A percentile compares a stretch with the other conserved stretches of the same genome.
phyloP scores from a whole-genome alignment of 148 eudicot species.

The Limonium bicolor region DNA sequence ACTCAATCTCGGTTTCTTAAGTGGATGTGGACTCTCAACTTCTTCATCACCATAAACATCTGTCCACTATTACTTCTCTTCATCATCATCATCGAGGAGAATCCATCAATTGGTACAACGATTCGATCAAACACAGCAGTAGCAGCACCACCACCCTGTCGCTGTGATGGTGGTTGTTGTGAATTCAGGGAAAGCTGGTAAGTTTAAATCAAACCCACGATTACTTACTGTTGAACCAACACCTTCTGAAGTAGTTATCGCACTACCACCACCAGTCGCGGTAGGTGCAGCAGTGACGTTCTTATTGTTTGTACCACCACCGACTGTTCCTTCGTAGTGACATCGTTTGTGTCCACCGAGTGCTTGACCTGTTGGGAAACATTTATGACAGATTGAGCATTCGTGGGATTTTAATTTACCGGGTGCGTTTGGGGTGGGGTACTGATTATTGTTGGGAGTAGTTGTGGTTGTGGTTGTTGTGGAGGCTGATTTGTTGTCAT shows the following conservation, averaged over 20 bases:
- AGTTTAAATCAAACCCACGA: slow-evolving; percentile 62
- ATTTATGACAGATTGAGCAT: slow-evolving; percentile 33
- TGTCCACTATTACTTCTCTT: slow-evolving; percentile 4
- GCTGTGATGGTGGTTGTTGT: too few species aligned
- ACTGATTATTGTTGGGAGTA: too few species aligned
- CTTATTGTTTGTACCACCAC: slow-evolving; percentile 12
- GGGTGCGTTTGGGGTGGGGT: neutral
- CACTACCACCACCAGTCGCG: slow-evolving; percentile 11
- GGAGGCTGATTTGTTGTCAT: slow-evolving; percentile 15
- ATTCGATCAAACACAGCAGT: too few species aligned
- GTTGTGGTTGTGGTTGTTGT: slow-evolving; percentile 4
- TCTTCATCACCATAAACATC: slow-evolving; percentile 47
- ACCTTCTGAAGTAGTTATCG: slow-evolving; percentile 47
- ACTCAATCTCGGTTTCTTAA: slow-evolving; percentile 41
- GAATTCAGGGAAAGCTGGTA: slow-evolving; percentile 27
- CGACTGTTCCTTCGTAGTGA: slow-evolving; percentile 32
- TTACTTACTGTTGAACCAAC: slow-evolving; percentile 57
- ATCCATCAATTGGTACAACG: slow-evolving; percentile 35
- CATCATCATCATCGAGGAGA: slow-evolving; percentile 20
- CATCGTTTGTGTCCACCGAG: slow-evolving; percentile 33
- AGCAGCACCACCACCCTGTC: too few species aligned
- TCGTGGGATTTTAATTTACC: slow-evolving; percentile 55
- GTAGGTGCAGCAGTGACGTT: neutral
- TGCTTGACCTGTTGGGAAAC: slow-evolving; percentile 34
- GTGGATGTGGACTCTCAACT: slow-evolving; percentile 88